Percentiles rank a stretch among this genome's conserved stretches.
phyloP scores from a whole-genome alignment of 169 alveolate species.

The Eimeria brunetti region DNA sequence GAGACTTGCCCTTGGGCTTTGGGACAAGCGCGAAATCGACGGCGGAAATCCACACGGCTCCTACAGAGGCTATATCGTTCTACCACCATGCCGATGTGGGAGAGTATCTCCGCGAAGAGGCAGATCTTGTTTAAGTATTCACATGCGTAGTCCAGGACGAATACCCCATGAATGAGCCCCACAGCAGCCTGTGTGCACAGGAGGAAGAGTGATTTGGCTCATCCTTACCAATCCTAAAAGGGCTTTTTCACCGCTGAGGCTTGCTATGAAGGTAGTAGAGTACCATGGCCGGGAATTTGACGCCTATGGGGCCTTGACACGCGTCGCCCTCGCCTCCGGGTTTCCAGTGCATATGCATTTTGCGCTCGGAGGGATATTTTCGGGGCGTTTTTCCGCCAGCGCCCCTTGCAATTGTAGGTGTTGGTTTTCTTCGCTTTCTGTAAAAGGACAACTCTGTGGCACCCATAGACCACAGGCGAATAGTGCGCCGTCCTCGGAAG shows the following conservation, averaged over 20 bases:
- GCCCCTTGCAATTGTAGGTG: background rate
- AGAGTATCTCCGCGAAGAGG: constrained; percentile 96
- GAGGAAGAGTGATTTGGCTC: background rate
- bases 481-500: too few relatives aligned
- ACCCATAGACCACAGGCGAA: background rate
- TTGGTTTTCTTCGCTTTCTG: background rate
- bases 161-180: background rate
- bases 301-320: background rate
- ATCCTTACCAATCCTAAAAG: background rate
- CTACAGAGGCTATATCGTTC: constrained; percentile 90
- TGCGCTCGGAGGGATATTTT: background rate
- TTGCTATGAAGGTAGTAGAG: background rate
- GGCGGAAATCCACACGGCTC: constrained; percentile 92
- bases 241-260: background rate
- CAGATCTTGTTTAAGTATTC: constrained; percentile 86
- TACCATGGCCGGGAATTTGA: background rate
- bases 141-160: background rate
- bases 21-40: constrained; percentile 95
- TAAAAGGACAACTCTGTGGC: background rate
- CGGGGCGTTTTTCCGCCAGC: background rate
- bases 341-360: background rate
- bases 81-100: constrained; percentile 93
- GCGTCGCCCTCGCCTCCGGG: background rate
- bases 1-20: constrained; percentile 90
- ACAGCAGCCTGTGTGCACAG: background rate